A percentile compares a stretch with the other conserved stretches of the same genome.
Conservation (phyloP, 345 rosid species). For the Gossypium thurberi region DNA sequence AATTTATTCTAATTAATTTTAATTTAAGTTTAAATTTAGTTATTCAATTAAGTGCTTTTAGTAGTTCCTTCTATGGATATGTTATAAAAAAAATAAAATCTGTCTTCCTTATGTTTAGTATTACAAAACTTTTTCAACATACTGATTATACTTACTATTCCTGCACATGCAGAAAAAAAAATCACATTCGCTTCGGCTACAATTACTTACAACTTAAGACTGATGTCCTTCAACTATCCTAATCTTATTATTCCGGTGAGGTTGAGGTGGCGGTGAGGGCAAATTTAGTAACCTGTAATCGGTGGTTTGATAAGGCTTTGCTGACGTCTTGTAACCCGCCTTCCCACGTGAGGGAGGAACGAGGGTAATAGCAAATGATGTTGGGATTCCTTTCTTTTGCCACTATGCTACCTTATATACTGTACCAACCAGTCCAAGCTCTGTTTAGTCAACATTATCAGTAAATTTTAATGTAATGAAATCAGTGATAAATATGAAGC, state of each 20-base stretch:
- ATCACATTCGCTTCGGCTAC: not conserved
- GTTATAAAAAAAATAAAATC: no score
- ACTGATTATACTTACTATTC: not conserved
- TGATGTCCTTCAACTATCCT: not conserved
- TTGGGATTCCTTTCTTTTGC: not conserved
- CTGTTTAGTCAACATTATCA: conserved; percentile 33
- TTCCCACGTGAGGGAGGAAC: conserved; percentile 4
- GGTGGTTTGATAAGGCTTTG: not conserved
- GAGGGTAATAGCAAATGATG: not conserved
- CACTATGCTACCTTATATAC: conserved; percentile 17
- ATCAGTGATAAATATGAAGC: not conserved
- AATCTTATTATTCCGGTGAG: not conserved
- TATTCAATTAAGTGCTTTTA: no score
- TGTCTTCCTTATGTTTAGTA: not conserved
- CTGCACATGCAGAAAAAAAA: not conserved
- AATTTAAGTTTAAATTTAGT: no score
- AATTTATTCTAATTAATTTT: no score
- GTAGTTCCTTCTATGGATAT: no score
- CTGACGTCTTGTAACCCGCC: not conserved
- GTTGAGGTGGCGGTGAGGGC: no score
- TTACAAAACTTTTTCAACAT: not conserved
- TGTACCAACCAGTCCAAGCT: conserved; percentile 62
- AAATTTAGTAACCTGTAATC: not conserved
- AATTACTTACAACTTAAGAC: not conserved
- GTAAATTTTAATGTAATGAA: not conserved